These are phyloP conservation scores for Dictyostelium brefeldianum DNA, from an alignment of 78 protist genomes.

Conservation along the genomic window DNA sequence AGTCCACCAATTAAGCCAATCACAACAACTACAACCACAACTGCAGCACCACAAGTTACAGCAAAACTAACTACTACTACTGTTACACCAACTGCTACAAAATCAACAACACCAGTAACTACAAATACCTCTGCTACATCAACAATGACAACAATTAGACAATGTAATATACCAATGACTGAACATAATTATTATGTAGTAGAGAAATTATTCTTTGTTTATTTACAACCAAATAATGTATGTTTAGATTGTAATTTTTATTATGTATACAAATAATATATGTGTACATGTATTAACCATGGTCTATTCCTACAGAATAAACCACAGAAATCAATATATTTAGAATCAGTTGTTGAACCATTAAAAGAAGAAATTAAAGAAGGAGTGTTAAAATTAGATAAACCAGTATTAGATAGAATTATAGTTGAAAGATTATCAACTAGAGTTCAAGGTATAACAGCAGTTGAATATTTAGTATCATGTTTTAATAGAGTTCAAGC, in stretches of 20 bases:
- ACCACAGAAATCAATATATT: slow-evolving; percentile 18
- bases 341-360: slow-evolving; percentile 19
- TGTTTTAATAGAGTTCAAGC: slow-evolving; percentile 44
- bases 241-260: neutral
- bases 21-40: neutral
- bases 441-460: neutral
- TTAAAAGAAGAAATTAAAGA: slow-evolving; percentile 19
- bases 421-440: slow-evolving; percentile 60
- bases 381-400: slow-evolving; percentile 1
- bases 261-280: neutral
- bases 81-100: neutral
- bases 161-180: slow-evolving; percentile 60
- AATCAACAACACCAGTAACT: neutral
- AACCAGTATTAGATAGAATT: slow-evolving; percentile 40
- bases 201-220: slow-evolving; percentile 49
- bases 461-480: slow-evolving; percentile 41
- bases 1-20: neutral
- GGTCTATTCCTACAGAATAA: neutral
- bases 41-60: neutral
- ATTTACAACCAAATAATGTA: slow-evolving; percentile 47
- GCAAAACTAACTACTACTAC: neutral
- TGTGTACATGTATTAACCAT: neutral
- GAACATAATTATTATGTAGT: slow-evolving; percentile 52
- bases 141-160: slow-evolving; percentile 26
- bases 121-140: neutral